These are phyloP conservation scores for Thuidium tamariscinum DNA, from an alignment of 225 moss, liverwort and hornwort species.

Conservation along the genomic window DNA sequence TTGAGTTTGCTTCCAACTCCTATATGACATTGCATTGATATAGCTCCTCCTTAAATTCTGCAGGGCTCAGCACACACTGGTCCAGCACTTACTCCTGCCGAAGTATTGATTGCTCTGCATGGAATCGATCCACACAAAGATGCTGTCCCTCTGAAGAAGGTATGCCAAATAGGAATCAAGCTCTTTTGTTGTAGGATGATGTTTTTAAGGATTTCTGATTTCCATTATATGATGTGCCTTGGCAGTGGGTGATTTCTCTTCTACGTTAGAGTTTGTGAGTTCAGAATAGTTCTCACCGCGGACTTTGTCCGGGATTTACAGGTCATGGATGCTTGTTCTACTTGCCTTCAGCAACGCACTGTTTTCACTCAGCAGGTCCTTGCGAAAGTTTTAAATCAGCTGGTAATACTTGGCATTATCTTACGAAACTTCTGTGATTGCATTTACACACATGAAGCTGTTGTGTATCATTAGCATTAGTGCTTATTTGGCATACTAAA, in stretches of 20 bases:
- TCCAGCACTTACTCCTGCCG: conserved; percentile 93
- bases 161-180: background rate
- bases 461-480: background rate
- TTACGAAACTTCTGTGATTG: background rate
- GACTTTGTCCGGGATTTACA: background rate
- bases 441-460: background rate
- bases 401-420: conserved; percentile 38
- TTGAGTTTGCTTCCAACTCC: background rate
- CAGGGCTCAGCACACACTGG: conserved; percentile 96
- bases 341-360: conserved; percentile 93
- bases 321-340: conserved; percentile 99
- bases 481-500: background rate
- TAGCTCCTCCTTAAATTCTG: background rate
- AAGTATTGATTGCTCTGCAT: conserved; percentile 94
- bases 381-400: conserved; percentile 95
- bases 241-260: background rate
- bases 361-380: conserved; percentile 99
- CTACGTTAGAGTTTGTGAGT: background rate
- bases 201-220: background rate
- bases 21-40: background rate
- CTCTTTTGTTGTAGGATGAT: background rate
- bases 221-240: background rate
- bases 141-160: conserved; percentile 89
- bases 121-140: conserved; percentile 93
- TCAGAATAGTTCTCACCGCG: background rate